A percentile compares a stretch with the other conserved stretches of the same genome.
phyloP scores from a whole-genome alignment of 164 flowering plant species.

The Umbellularia californica region DNA sequence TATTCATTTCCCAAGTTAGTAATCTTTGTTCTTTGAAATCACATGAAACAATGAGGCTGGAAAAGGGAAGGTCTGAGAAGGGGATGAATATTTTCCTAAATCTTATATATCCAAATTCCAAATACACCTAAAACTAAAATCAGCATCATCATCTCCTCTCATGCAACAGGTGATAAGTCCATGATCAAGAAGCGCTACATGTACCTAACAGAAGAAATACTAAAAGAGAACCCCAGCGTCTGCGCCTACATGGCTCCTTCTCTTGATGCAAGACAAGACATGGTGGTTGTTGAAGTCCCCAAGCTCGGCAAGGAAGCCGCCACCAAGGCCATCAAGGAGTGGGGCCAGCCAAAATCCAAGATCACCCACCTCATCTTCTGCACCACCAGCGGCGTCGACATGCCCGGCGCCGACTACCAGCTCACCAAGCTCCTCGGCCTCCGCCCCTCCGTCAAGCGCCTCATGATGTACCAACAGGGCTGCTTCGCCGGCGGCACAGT shows the following conservation, averaged over 20 bases:
- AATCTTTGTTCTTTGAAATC: too few species aligned
- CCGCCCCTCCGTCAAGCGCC: constrained; percentile 8
- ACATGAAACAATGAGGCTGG: too few species aligned
- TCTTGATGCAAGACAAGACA: constrained; percentile 12
- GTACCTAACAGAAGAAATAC: constrained; percentile 7
- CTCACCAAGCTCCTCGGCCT: constrained; percentile 15
- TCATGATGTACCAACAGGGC: constrained; percentile 14
- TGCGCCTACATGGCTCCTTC: constrained; percentile 15
- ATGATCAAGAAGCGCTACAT: constrained; percentile 12
- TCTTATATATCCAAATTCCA: too few species aligned
- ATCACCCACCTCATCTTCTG: constrained; percentile 20
- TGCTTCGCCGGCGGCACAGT: constrained; percentile 15
- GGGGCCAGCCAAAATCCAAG: constrained; percentile 13
- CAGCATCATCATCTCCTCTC: too few species aligned
- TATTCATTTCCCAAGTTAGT: too few species aligned
- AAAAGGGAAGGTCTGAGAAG: too few species aligned
- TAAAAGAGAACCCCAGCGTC: constrained; percentile 10
- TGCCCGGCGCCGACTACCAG: constrained; percentile 16
- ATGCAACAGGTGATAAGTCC: constrained; percentile 8
- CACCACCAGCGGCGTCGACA: constrained; percentile 16
- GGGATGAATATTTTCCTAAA: too few species aligned
- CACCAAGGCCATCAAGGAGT: constrained; percentile 13
- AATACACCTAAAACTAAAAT: too few species aligned
- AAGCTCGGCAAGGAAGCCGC: constrained; percentile 14
- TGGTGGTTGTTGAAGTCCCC: constrained; percentile 12